A percentile compares a stretch with the other conserved stretches of the same genome.
Conservation (phyloP, 306 rosid genomes). For the Rosa chinensis region DNA sequence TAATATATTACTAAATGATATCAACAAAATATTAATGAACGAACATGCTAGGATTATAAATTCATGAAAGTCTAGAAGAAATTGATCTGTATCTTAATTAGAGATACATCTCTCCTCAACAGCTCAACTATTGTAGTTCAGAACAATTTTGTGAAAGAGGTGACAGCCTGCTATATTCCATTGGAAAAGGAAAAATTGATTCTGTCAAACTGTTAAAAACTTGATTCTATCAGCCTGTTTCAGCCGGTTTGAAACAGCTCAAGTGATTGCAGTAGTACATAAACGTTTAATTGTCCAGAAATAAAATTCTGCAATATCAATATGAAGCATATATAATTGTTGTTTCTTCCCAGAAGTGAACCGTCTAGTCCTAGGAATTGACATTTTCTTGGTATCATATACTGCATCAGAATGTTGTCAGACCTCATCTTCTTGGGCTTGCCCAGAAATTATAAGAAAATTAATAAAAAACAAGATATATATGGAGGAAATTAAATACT, state of each 20-base stretch:
- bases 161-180: neutral
- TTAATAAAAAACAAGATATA: neutral
- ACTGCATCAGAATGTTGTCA: conserved; percentile 1
- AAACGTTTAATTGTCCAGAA: neutral
- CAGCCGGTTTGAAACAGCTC: neutral
- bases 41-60: neutral
- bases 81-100: neutral
- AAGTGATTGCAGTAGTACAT: neutral
- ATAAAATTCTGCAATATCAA: neutral
- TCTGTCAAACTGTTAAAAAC: neutral
- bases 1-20: neutral
- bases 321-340: neutral
- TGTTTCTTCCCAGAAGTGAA: neutral
- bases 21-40: neutral
- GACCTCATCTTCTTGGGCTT: conserved; percentile 2
- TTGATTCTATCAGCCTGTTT: neutral
- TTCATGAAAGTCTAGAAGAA: neutral
- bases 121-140: neutral
- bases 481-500: neutral
- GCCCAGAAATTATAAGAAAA: neutral
- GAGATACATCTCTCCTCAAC: neutral
- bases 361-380: neutral
- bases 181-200: neutral
- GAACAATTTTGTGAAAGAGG: neutral
- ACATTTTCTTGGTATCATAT: neutral